Evolutionary conservation across 257 asterid genomes (phyloP).

Genomic region (Handroanthus guayacan): DNA sequence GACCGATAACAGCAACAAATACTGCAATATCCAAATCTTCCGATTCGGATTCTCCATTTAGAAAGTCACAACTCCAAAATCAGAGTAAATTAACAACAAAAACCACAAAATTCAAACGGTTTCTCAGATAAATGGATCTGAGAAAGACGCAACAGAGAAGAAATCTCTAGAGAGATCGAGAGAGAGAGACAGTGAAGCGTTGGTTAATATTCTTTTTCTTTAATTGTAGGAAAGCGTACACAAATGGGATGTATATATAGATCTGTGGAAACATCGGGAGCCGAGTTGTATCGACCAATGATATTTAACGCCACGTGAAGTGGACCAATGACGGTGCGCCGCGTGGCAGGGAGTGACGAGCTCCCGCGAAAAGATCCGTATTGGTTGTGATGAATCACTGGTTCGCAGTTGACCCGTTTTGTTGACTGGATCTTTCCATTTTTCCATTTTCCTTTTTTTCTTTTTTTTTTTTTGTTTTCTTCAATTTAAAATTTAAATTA

Average conservation of each 20-base stretch:
- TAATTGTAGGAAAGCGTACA: conserved; percentile 24
- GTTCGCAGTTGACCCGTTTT: conserved; percentile 40
- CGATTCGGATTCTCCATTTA: conserved; percentile 61
- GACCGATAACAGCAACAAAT: conserved; percentile 52
- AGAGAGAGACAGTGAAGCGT: background rate
- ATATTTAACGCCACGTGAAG: conserved; percentile 48
- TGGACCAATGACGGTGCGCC: conserved; percentile 47
- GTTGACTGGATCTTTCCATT: conserved; percentile 26
- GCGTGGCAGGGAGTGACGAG: conserved; percentile 49
- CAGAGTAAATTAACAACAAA: background rate
- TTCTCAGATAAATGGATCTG: conserved; percentile 42
- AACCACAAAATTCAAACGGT: background rate
- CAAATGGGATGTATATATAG: conserved; percentile 42
- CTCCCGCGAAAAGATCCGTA: conserved; percentile 31
- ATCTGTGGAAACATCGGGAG: conserved; percentile 42
- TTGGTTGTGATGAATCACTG: conserved; percentile 30
- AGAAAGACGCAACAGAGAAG: conserved; percentile 13
- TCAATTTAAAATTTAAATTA: too few species aligned
- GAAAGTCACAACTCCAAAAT: conserved; percentile 20
- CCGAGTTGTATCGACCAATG: conserved; percentile 70
- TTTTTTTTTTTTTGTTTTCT: too few species aligned
- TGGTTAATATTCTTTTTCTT: conserved; percentile 5
- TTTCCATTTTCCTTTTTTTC: background rate
- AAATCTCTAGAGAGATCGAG: conserved; percentile 31
- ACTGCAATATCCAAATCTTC: conserved; percentile 56